Evolutionary conservation across 148 eudicot species (phyloP).

Genomic region (Chenopodium berlandieri): DNA sequence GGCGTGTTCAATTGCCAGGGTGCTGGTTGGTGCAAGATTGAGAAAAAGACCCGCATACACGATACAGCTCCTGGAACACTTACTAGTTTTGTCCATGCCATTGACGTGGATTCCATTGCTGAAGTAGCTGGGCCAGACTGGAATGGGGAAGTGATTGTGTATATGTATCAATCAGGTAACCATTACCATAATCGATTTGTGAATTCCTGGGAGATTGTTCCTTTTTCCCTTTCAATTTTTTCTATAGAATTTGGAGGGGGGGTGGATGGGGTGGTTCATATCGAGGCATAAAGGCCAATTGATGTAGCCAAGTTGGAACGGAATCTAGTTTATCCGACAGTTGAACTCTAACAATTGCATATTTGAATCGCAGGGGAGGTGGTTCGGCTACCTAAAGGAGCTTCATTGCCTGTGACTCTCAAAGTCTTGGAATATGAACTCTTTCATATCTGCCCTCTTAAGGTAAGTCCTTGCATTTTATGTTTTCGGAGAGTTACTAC

Average conservation of each 20-base stretch:
- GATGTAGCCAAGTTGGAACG: background rate
- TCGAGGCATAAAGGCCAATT: background rate
- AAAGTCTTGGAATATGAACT: conserved; percentile 85
- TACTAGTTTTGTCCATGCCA: conserved; percentile 52
- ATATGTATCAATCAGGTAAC: conserved; percentile 60
- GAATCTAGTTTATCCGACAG: background rate
- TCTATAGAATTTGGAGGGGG: background rate
- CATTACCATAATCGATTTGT: background rate
- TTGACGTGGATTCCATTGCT: conserved; percentile 60
- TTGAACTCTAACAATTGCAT: background rate
- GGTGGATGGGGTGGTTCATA: background rate
- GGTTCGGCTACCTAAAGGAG: conserved; percentile 60
- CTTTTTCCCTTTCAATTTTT: background rate
- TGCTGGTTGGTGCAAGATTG: conserved; percentile 90
- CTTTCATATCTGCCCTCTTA: conserved; percentile 79
- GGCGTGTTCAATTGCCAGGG: conserved; percentile 98
- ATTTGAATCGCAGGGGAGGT: conserved; percentile 47
- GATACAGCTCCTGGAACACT: conserved; percentile 77
- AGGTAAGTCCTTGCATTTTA: conserved; percentile 34
- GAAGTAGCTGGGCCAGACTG: conserved; percentile 65
- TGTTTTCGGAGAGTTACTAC: background rate
- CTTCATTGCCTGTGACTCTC: conserved; percentile 74
- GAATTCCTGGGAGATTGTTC: background rate
- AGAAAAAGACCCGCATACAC: conserved; percentile 80
- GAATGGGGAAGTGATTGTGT: conserved; percentile 68